Conservation (phyloP, 2,329 filamentous ascomycete genomes). For the Trichoderma simmonsii region DNA sequence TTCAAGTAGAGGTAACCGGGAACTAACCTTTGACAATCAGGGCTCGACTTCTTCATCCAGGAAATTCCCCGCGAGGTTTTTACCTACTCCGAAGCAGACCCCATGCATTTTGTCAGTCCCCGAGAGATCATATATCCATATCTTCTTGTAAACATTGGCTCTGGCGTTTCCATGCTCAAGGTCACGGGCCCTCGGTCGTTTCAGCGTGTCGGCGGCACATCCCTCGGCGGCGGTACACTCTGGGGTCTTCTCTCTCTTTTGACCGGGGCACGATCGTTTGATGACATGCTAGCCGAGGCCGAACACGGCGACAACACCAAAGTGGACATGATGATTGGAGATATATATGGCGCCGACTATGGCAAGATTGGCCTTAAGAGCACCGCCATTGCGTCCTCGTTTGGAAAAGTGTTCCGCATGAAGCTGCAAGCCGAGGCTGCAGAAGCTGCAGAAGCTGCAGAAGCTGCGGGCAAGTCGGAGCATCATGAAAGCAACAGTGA, state of each 20-base stretch:
- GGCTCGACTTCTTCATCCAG: conserved; percentile 97
- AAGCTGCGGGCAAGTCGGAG: conserved; percentile 62
- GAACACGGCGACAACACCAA: conserved; percentile 87
- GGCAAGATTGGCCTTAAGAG: conserved; percentile 94
- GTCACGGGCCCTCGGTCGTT: conserved; percentile 85
- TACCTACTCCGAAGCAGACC: conserved; percentile 86
- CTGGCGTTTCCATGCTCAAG: conserved; percentile 95
- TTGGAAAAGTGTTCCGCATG: conserved; percentile 94
- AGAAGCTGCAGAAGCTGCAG: conserved; percentile 76
- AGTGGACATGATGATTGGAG: conserved; percentile 95
- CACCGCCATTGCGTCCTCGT: conserved; percentile 91
- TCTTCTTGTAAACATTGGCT: conserved; percentile 96
- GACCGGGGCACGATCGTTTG: conserved; percentile 92
- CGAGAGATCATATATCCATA: conserved; percentile 88
- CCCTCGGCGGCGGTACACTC: conserved; percentile 91
- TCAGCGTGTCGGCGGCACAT: conserved; percentile 90
- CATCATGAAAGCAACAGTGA: conserved; percentile 37
- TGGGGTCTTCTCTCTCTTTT: conserved; percentile 92
- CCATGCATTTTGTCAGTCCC: conserved; percentile 83
- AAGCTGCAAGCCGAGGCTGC: conserved; percentile 82
- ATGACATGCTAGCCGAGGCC: conserved; percentile 92
- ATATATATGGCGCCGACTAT: conserved; percentile 96
- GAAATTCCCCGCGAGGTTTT: conserved; percentile 97
- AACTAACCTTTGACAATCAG: conserved; percentile 40
- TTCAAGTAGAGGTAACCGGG: not conserved